phyloP scores from a whole-genome alignment of 306 rosid species.

The Dalbergia cultrata region DNA sequence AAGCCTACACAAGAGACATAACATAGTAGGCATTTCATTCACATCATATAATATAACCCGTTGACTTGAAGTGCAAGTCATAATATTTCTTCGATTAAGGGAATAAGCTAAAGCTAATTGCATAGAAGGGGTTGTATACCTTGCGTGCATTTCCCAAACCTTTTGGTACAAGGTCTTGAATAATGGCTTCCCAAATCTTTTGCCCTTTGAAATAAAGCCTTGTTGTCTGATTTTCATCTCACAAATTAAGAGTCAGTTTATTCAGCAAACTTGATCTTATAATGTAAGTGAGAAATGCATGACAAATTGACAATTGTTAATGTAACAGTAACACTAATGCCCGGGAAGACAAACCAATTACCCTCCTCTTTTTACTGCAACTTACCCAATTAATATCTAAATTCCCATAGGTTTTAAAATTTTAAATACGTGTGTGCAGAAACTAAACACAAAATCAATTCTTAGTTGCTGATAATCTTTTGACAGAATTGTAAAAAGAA shows the following conservation, averaged over 20 bases:
- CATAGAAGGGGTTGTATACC: constrained; percentile 53
- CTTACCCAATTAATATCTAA: background rate
- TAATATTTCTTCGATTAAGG: background rate
- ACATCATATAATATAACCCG: constrained; percentile 24
- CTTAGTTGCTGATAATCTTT: background rate
- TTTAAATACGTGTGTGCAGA: no score
- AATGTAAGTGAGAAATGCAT: background rate
- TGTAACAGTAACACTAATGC: background rate
- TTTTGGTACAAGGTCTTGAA: constrained; percentile 85
- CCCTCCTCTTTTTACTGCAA: background rate
- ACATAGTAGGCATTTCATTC: constrained; percentile 16
- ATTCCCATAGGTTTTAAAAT: no score
- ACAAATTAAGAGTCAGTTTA: constrained; percentile 39
- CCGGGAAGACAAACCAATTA: background rate
- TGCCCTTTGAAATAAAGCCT: constrained; percentile 92
- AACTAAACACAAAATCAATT: no score
- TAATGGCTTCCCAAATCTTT: constrained; percentile 93
- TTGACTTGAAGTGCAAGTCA: constrained; percentile 20
- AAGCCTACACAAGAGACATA: constrained; percentile 64
- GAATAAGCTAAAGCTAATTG: background rate
- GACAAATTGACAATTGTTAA: background rate
- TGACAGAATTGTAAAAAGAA: background rate
- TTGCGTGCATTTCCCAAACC: constrained; percentile 79
- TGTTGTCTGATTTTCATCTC: constrained; percentile 70
- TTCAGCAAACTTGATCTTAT: constrained; percentile 23